Conservation (phyloP, 192 early-diverging fungal species). For the Umbelopsis sp. region DNA sequence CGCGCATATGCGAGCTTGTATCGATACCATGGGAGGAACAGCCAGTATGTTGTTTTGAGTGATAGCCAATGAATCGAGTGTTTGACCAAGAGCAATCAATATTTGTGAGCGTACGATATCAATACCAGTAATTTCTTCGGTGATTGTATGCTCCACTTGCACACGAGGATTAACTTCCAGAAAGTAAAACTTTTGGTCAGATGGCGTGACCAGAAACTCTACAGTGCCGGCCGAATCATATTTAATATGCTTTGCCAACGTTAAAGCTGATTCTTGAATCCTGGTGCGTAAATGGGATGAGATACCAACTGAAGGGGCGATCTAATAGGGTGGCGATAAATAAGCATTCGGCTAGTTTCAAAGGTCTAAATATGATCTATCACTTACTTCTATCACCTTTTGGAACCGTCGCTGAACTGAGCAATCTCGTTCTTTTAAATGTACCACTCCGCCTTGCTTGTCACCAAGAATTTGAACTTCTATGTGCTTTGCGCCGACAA, state of each 20-base stretch:
- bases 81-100: constrained; percentile 26
- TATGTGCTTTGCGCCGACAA: constrained; percentile 82
- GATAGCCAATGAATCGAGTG: constrained; percentile 43
- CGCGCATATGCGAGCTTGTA: constrained; percentile 94
- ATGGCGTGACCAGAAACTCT: constrained; percentile 90
- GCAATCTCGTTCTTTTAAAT: constrained; percentile 94
- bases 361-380: constrained; percentile 34
- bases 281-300: constrained; percentile 61
- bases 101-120: constrained; percentile 76
- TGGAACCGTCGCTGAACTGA: constrained; percentile 91
- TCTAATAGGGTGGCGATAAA: constrained; percentile 21
- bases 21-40: constrained; percentile 78
- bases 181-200: constrained; percentile 84
- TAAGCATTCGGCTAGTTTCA: neutral
- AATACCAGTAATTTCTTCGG: constrained; percentile 87
- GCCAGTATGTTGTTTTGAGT: constrained; percentile 68
- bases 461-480: constrained; percentile 96
- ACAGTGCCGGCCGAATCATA: constrained; percentile 95
- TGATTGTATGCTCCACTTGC: constrained; percentile 97
- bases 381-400: constrained; percentile 94
- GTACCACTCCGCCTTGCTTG: constrained; percentile 79
- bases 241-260: constrained; percentile 80
- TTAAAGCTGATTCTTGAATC: constrained; percentile 82
- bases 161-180: constrained; percentile 96
- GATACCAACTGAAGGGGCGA: constrained; percentile 61